Conservation (phyloP, 73 alveolate genomes). For the Loxodes magnus region DNA sequence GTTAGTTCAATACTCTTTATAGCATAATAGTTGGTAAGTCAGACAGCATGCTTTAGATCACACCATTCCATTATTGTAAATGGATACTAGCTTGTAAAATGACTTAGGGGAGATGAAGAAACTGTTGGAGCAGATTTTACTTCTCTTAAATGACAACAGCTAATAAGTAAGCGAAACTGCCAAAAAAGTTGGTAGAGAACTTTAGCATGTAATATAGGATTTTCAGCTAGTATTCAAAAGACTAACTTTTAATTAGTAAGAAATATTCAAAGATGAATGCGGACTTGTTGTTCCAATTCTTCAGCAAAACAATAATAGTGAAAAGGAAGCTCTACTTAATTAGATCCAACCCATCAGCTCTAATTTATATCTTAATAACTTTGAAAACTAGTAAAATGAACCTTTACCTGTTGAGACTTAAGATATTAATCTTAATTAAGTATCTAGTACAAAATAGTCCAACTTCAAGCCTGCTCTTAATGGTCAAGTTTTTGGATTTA, state of each 20-base stretch:
- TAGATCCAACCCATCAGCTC: too few relatives aligned
- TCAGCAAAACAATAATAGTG: neutral
- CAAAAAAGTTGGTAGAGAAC: conserved; percentile 9
- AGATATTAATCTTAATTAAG: too few relatives aligned
- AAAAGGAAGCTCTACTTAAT: neutral
- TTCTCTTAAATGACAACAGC: neutral
- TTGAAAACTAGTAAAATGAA: neutral
- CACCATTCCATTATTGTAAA: neutral
- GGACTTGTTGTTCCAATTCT: neutral
- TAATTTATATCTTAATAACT: too few relatives aligned
- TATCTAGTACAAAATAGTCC: neutral
- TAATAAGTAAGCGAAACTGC: conserved; percentile 2
- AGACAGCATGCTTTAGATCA: neutral
- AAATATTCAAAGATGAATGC: neutral
- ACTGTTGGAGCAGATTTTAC: conserved; percentile 1
- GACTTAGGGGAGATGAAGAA: conserved; percentile 1
- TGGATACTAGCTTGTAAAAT: conserved; percentile 2
- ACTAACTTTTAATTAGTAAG: neutral
- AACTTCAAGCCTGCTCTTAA: conserved; percentile 4
- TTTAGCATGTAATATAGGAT: conserved; percentile 1
- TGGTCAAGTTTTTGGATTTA: conserved; percentile 7
- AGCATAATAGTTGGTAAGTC: neutral
- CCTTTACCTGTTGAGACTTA: too few relatives aligned
- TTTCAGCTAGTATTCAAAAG: neutral
- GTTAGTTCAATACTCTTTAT: neutral